Evolutionary conservation across 2,329 filamentous ascomycete genomes (phyloP).

Genomic region (Mariannaea sp.): DNA sequence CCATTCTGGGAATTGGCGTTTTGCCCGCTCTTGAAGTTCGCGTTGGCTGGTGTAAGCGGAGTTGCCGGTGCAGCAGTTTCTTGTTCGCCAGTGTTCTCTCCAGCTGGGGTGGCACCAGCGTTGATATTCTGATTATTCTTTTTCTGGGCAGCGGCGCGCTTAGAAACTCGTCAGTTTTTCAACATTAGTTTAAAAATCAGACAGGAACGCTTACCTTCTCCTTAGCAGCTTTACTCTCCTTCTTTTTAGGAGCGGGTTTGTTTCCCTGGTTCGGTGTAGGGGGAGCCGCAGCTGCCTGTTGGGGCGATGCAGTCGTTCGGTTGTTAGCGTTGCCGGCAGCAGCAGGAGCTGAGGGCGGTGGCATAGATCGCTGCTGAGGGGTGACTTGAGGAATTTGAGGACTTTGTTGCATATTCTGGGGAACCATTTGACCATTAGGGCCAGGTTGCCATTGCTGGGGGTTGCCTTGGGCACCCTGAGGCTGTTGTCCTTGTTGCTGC

Average conservation of each 20-base stretch:
- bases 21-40: slow-evolving; percentile 49
- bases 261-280: slow-evolving; percentile 76
- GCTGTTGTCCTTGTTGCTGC: slow-evolving; percentile 42
- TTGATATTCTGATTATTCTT: slow-evolving; percentile 62
- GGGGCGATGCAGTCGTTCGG: slow-evolving; percentile 64
- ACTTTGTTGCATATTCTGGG: slow-evolving; percentile 48
- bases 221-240: slow-evolving; percentile 68
- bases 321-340: slow-evolving; percentile 54
- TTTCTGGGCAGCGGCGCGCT: slow-evolving; percentile 63
- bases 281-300: slow-evolving; percentile 68
- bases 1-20: slow-evolving; percentile 39
- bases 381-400: slow-evolving; percentile 63
- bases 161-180: slow-evolving; percentile 22
- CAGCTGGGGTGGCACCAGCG: slow-evolving; percentile 58
- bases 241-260: slow-evolving; percentile 80
- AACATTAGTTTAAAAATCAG: not conserved
- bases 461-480: slow-evolving; percentile 39
- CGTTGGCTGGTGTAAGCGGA: slow-evolving; percentile 64
- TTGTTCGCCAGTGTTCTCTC: slow-evolving; percentile 59
- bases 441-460: slow-evolving; percentile 49
- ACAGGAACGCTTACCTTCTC: slow-evolving; percentile 62
- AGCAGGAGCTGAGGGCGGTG: slow-evolving; percentile 66
- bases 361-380: slow-evolving; percentile 74
- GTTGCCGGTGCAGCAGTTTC: slow-evolving; percentile 66
- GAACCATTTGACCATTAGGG: slow-evolving; percentile 49